These are phyloP conservation scores for Globisporangium lucens DNA, from an alignment of 352 stramenopile genomes.

Conservation along the genomic window DNA sequence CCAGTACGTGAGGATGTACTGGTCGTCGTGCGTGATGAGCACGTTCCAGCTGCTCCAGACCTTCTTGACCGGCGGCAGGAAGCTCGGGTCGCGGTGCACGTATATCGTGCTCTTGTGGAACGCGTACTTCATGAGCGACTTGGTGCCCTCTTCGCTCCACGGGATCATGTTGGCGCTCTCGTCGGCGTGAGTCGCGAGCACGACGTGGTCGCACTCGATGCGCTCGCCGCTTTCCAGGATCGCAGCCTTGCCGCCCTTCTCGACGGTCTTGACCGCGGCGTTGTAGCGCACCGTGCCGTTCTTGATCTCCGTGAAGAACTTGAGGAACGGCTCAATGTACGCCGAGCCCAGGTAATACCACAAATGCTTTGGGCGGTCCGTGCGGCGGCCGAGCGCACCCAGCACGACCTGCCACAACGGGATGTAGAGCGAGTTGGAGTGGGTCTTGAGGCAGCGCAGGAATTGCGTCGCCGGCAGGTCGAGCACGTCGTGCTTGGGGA, in stretches of 20 bases:
- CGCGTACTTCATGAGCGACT: conserved; percentile 75
- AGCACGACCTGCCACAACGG: conserved; percentile 84
- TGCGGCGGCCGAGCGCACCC: conserved; percentile 62
- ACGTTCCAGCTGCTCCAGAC: conserved; percentile 87
- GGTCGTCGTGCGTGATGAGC: conserved; percentile 76
- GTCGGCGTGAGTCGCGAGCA: conserved; percentile 80
- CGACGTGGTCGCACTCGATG: conserved; percentile 83
- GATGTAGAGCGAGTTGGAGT: conserved; percentile 87
- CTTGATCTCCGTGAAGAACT: conserved; percentile 81
- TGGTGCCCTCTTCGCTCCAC: conserved; percentile 63
- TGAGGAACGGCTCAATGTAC: conserved; percentile 85
- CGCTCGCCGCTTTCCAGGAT: conserved; percentile 62
- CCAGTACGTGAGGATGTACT: conserved; percentile 89
- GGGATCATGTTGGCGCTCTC: conserved; percentile 69
- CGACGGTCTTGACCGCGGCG: conserved; percentile 54
- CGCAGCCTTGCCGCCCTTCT: conserved; percentile 80
- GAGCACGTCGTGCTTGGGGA: conserved; percentile 82
- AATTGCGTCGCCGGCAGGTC: conserved; percentile 82
- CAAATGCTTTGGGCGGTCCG: conserved; percentile 77
- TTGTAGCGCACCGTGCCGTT: conserved; percentile 81
- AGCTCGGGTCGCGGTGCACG: conserved; percentile 72
- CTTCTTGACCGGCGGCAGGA: conserved; percentile 72
- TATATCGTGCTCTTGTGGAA: conserved; percentile 90
- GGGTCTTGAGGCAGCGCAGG: conserved; percentile 83
- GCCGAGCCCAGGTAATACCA: conserved; percentile 85